Base-by-base conservation (phyloP, 441 rosid species). In the Erodium trifolium region DNA sequence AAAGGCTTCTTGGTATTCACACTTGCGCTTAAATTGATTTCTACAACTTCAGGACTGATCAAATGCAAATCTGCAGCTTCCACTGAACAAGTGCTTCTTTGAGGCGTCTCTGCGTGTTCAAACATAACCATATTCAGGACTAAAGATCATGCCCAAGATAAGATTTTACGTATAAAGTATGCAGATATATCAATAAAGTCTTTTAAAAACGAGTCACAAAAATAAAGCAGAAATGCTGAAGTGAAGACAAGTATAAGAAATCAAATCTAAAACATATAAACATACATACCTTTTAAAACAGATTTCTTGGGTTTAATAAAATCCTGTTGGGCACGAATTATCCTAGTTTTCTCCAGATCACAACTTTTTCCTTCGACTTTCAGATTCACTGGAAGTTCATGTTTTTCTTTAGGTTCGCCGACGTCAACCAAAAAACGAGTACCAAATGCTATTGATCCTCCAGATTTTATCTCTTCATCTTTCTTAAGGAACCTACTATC, bases 1-100 rank as follows among this genome's bases (percentile, higher is more conserved):
- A 88, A 73, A 73, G 86, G 82, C 78, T 83, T 84, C 67, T 78
- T 77, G 43, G 69, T 49, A 5, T 70, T 18, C 68, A 75, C 47
- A 67, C 41, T 74, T 53, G 69, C 67, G 73, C 75, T 72, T 41
- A 70, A 70, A 62, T 74, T 71, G 57, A 39, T 73, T 47, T 71
- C 59, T 31, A 73, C 75, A 53, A 35, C 64, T 35, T 39, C 9
- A 67, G 81, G 70, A 73, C 60, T 80, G 77, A 72, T 70, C 34
- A n/a, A 12, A 23, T 68, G 74, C 72, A 78, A 68, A 73, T 69
- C 71, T 19, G 43, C 66, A 77, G 65, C 45, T 63, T 57, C 65
- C 68, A 53, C 51, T 13, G 69, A 43, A 45, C 31, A 49, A 73
- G 31, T 45, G 29, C n/a, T n/a, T 7, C 60, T 73, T 66, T 70